Evolutionary conservation across 371 early-diverging fungal species (phyloP).

Genomic region (Mortierella polycephala): DNA sequence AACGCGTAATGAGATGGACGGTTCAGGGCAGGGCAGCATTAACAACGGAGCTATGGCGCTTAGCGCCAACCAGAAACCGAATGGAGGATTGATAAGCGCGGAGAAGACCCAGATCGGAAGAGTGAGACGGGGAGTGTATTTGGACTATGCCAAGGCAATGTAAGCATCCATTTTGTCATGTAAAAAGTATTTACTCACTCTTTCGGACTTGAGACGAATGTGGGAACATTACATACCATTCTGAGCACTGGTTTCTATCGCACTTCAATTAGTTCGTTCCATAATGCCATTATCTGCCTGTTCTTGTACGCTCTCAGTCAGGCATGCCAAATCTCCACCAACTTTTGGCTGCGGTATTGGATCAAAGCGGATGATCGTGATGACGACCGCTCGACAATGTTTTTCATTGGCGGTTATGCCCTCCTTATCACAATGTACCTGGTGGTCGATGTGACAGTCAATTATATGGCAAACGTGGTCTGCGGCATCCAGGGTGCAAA

Average conservation of each 20-base stretch:
- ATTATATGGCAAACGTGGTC: constrained; percentile 46
- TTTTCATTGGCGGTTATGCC: constrained; percentile 57
- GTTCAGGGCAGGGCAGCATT: not conserved
- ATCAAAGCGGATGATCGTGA: constrained; percentile 56
- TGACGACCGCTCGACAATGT: constrained; percentile 19
- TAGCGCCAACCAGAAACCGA: constrained; percentile 18
- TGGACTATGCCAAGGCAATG: constrained; percentile 82
- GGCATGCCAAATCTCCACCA: constrained; percentile 38
- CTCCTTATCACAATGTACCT: constrained; percentile 48
- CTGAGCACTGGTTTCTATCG: not conserved
- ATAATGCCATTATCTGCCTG: constrained; percentile 30
- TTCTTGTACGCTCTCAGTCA: constrained; percentile 58
- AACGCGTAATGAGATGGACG: not conserved
- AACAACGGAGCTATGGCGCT: not conserved
- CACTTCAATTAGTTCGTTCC: constrained; percentile 26
- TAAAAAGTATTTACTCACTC: not conserved
- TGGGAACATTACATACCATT: too few relatives aligned
- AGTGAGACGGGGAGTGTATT: constrained; percentile 80
- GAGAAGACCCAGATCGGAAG: constrained; percentile 85
- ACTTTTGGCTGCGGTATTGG: constrained; percentile 82
- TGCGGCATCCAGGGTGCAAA: constrained; percentile 56
- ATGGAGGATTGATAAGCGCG: constrained; percentile 66
- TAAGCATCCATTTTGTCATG: constrained; percentile 41
- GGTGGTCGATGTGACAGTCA: constrained; percentile 56
- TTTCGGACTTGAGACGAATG: too few relatives aligned